Evolutionary conservation across 179 eudicot genomes (phyloP).

Genomic region (Pouteria campechiana): DNA sequence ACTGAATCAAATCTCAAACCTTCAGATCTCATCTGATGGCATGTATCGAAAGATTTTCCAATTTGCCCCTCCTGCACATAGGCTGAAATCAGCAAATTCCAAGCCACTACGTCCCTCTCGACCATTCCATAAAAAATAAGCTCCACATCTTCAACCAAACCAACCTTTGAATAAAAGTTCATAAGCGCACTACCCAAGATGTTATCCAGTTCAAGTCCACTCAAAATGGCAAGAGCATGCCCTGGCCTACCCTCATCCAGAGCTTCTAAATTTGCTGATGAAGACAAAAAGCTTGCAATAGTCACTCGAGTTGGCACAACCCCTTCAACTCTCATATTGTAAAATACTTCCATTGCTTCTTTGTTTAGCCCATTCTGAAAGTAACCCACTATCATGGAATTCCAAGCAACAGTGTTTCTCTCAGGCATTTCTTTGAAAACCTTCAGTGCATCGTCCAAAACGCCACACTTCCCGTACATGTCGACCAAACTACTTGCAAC

Average conservation of each 20-base stretch:
- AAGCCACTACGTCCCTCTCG: conserved; percentile 47
- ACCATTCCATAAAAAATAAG: conserved; percentile 28
- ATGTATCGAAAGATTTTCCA: conserved; percentile 17
- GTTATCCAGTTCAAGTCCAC: conserved; percentile 29
- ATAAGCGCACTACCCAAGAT: conserved; percentile 43
- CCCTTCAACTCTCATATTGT: conserved; percentile 36
- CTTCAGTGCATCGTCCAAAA: conserved; percentile 22
- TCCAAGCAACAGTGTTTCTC: conserved; percentile 42
- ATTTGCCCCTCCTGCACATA: conserved; percentile 28
- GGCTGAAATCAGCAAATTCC: conserved; percentile 49
- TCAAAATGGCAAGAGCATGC: conserved; percentile 32
- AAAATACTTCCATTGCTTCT: conserved; percentile 36
- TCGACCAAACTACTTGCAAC: conserved; percentile 48
- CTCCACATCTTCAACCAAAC: conserved; percentile 34
- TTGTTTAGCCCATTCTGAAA: conserved; percentile 46
- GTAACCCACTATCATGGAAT: conserved; percentile 44
- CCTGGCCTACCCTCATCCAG: conserved; percentile 43
- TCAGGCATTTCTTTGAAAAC: conserved; percentile 36
- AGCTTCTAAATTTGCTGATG: conserved; percentile 30
- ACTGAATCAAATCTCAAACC: conserved; percentile 39
- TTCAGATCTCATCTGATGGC: conserved; percentile 26
- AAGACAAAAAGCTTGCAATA: conserved; percentile 37
- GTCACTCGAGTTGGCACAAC: conserved; percentile 42
- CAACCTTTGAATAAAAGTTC: conserved; percentile 44
- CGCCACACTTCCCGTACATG: conserved; percentile 60